phyloP scores from a whole-genome alignment of 106 monocot genomes.

The Agapanthus africanus region DNA sequence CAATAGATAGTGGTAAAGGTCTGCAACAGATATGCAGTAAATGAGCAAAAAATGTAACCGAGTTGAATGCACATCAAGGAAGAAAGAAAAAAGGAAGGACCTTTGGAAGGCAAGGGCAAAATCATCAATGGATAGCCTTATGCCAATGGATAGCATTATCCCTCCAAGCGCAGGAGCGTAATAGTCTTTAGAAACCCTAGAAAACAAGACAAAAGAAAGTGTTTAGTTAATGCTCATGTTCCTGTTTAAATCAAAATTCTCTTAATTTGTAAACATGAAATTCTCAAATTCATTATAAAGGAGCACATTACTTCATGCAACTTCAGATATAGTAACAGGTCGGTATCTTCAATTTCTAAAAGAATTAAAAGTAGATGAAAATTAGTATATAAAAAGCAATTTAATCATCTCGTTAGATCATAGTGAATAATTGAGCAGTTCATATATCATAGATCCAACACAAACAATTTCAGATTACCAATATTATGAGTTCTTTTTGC shows the following conservation, averaged over 20 bases:
- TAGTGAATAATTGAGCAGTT: not conserved
- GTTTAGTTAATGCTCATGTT: not conserved
- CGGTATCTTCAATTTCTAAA: not conserved
- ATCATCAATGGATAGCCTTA: conserved; percentile 82
- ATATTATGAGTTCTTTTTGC: too few relatives aligned
- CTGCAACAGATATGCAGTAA: conserved; percentile 33
- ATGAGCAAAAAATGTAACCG: not conserved
- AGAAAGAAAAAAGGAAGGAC: conserved; percentile 25
- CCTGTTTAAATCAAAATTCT: not conserved
- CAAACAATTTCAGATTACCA: too few relatives aligned
- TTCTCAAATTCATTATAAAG: not conserved
- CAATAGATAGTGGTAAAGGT: conserved; percentile 73
- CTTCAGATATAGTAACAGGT: not conserved
- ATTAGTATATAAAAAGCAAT: not conserved
- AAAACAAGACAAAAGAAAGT: conserved; percentile 12
- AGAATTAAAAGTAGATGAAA: not conserved
- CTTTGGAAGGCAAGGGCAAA: conserved; percentile 87
- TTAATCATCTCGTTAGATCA: not conserved
- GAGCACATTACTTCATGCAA: not conserved
- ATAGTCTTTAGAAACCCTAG: conserved; percentile 92
- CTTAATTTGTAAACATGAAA: not conserved
- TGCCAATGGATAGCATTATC: conserved; percentile 98
- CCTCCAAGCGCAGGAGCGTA: conserved; percentile 98
- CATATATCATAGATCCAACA: not conserved
- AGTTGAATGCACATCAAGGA: conserved; percentile 7